phyloP scores from a whole-genome alignment of 495 filamentous ascomycete genomes.

The Penicillium psychrofluorescens region DNA sequence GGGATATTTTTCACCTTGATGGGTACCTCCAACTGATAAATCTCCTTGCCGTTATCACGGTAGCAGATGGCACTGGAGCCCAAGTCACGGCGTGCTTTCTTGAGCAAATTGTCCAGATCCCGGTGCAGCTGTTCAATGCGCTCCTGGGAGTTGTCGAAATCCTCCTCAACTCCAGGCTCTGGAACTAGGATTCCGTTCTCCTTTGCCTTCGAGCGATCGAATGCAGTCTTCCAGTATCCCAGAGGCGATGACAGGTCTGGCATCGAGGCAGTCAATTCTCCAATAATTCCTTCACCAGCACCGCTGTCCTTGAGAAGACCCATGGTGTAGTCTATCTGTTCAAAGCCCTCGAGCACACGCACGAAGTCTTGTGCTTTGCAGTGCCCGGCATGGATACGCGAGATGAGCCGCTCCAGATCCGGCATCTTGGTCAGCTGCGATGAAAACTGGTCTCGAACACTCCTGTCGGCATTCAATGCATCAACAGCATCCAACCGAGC shows the following conservation, averaged over 20 bases:
- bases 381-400: constrained; percentile 83
- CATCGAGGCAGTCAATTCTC: constrained; percentile 75
- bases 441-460: constrained; percentile 73
- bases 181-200: constrained; percentile 75
- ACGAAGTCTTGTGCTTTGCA: constrained; percentile 90
- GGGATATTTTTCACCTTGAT: constrained; percentile 77
- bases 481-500: constrained; percentile 95
- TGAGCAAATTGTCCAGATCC: constrained; percentile 64
- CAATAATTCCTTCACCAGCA: constrained; percentile 71
- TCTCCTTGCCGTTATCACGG: constrained; percentile 89
- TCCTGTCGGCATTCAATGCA: constrained; percentile 74
- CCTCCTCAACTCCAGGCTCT: constrained; percentile 80
- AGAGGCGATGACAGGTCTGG: constrained; percentile 70
- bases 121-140: constrained; percentile 62
- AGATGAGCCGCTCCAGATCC: constrained; percentile 90
- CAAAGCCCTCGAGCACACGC: constrained; percentile 91
- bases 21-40: constrained; percentile 92
- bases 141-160: constrained; percentile 85
- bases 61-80: constrained; percentile 66
- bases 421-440: constrained; percentile 83
- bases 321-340: constrained; percentile 92
- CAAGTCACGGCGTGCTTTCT: constrained; percentile 60
- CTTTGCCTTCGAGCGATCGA: constrained; percentile 75
- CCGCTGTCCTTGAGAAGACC: constrained; percentile 64
- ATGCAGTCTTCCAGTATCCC: constrained; percentile 84